Percentiles rank a stretch among this genome's conserved stretches.
Evolutionary conservation across 805 yeast species (phyloP).

Genomic region (Nakazawaea ambrosiae): DNA sequence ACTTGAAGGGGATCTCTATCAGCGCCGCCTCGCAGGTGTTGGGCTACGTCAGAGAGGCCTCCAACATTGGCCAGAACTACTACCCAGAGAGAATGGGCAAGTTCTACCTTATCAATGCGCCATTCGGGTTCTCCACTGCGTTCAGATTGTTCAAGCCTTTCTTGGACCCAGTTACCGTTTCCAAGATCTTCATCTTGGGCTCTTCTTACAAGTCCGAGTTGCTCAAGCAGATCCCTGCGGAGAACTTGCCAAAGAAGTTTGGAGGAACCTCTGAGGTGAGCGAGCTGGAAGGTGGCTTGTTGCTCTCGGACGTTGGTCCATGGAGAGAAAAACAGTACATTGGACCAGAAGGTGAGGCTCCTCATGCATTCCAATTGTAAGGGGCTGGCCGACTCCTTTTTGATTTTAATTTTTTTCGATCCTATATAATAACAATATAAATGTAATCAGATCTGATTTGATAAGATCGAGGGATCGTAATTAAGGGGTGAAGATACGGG

Average conservation of each 20-base stretch:
- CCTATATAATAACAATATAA: no score
- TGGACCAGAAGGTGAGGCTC: constrained; percentile 96
- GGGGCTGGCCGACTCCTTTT: no score
- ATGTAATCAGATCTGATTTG: no score
- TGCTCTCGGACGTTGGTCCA: constrained; percentile 89
- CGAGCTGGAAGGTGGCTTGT: constrained; percentile 72
- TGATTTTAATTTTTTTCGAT: no score
- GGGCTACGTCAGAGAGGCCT: constrained; percentile 86
- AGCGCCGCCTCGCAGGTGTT: constrained; percentile 79
- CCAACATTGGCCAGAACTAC: constrained; percentile 90
- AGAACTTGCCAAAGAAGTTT: constrained; percentile 84
- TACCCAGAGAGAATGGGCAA: constrained; percentile 99
- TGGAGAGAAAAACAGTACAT: constrained; percentile 88
- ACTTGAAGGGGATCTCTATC: constrained; percentile 88
- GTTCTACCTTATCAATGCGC: constrained; percentile 92
- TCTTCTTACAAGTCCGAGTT: constrained; percentile 73
- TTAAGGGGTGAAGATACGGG: no score
- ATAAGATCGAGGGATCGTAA: no score
- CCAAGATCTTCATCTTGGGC: constrained; percentile 87
- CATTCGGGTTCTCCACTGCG: constrained; percentile 94
- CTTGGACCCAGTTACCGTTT: constrained; percentile 95
- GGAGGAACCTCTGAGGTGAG: constrained; percentile 74
- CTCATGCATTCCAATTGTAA: constrained; percentile 37
- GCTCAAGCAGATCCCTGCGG: constrained; percentile 86
- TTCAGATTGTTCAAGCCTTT: constrained; percentile 88